Conservation (phyloP, 495 filamentous ascomycete species). For the Halenospora varia region DNA sequence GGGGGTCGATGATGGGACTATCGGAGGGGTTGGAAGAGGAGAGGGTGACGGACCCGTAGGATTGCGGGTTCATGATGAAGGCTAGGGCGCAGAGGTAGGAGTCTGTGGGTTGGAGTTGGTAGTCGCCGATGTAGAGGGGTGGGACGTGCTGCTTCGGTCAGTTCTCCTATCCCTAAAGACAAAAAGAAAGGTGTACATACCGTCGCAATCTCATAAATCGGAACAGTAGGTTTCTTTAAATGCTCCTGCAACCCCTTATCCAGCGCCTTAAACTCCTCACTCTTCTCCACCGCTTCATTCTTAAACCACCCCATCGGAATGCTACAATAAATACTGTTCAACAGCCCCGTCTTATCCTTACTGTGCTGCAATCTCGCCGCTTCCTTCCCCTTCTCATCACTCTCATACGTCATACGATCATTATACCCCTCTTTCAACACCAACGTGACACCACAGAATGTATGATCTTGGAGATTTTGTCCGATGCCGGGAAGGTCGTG, state of each 20-base stretch:
- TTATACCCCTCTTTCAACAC: constrained; percentile 22
- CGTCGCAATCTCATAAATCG: constrained; percentile 34
- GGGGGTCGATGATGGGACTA: constrained; percentile 24
- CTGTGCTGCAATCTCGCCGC: not conserved
- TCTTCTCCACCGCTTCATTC: constrained; percentile 32
- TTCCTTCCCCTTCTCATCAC: not conserved
- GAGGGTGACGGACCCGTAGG: constrained; percentile 21
- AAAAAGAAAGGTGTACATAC: constrained; percentile 3
- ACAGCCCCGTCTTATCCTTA: constrained; percentile 16
- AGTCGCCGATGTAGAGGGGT: constrained; percentile 14
- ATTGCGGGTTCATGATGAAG: constrained; percentile 20
- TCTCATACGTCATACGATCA: constrained; percentile 20
- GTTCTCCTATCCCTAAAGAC: not conserved
- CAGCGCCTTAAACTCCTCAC: constrained; percentile 41
- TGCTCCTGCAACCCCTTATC: constrained; percentile 34
- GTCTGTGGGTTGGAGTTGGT: constrained; percentile 10
- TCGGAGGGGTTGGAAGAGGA: constrained; percentile 20
- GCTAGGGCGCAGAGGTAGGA: constrained; percentile 13
- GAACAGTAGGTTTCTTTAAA: constrained; percentile 39
- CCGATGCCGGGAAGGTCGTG: constrained; percentile 47
- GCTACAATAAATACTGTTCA: constrained; percentile 28
- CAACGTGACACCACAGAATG: constrained; percentile 22
- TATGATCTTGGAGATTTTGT: constrained; percentile 56
- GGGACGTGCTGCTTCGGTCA: constrained; percentile 16
- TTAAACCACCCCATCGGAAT: constrained; percentile 52